Conservation (phyloP, 345 rosid genomes). For the Diplotaxis tenuifolia region DNA sequence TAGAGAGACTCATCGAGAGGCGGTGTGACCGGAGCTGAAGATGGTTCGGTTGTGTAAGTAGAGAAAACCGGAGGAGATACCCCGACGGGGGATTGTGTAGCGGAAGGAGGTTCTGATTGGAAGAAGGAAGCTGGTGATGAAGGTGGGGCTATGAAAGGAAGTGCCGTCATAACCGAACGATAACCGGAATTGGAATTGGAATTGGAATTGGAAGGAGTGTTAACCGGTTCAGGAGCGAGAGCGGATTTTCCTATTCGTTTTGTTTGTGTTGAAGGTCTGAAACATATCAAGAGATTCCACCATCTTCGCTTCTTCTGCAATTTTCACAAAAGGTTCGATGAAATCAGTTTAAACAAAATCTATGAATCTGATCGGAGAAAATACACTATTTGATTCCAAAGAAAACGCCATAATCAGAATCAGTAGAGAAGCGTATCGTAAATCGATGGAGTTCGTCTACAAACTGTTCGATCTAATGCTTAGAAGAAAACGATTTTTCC, state of each 20-base stretch:
- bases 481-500: neutral
- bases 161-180: conserved; percentile 38
- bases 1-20: conserved; percentile 74
- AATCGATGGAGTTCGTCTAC: conserved; percentile 5
- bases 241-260: conserved; percentile 74
- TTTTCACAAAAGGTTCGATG: neutral
- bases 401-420: too few relatives aligned
- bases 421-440: neutral
- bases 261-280: conserved; percentile 55
- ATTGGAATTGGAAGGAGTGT: conserved; percentile 26
- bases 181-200: conserved; percentile 41
- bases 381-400: conserved; percentile 19
- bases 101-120: conserved; percentile 91
- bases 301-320: conserved; percentile 66
- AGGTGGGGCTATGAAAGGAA: conserved; percentile 89
- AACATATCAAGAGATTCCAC: conserved; percentile 75
- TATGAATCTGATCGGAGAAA: neutral
- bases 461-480: conserved; percentile 30
- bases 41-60: conserved; percentile 92
- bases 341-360: neutral
- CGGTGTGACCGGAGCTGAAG: conserved; percentile 93
- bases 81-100: conserved; percentile 79
- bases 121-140: conserved; percentile 96
- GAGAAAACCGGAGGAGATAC: conserved; percentile 97
- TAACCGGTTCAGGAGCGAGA: conserved; percentile 53